Conservation (phyloP, 306 rosid genomes). For the Coriaria nepalensis region DNA sequence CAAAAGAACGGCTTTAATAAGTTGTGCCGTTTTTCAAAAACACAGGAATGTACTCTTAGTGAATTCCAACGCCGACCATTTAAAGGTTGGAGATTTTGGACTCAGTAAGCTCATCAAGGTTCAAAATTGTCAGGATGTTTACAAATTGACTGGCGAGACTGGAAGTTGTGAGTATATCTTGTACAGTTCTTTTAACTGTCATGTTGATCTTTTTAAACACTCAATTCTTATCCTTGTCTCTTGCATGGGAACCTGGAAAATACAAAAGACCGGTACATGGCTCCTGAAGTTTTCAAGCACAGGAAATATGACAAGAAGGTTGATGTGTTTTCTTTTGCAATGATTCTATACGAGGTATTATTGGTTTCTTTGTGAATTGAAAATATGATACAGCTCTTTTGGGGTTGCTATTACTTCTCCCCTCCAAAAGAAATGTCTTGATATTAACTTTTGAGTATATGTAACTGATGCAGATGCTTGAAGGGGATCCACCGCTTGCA, state of each 20-base stretch:
- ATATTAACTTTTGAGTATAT: slow-evolving; percentile 15
- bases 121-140: slow-evolving; percentile 82
- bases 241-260: slow-evolving; percentile 13
- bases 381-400: slow-evolving; percentile 4
- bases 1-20: no score
- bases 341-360: slow-evolving; percentile 88
- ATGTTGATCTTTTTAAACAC: slow-evolving; percentile 1
- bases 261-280: slow-evolving; percentile 80
- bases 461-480: slow-evolving; percentile 69
- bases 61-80: slow-evolving; percentile 89
- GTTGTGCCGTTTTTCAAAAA: slow-evolving; percentile 7
- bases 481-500: slow-evolving; percentile 79
- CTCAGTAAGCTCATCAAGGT: slow-evolving; percentile 93
- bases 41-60: slow-evolving; percentile 92
- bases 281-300: slow-evolving; percentile 93
- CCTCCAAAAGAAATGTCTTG: background rate
- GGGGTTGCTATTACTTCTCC: no score
- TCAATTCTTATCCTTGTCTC: slow-evolving; percentile 6
- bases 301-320: slow-evolving; percentile 83
- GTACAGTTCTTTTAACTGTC: slow-evolving; percentile 10
- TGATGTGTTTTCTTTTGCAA: slow-evolving; percentile 87
- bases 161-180: slow-evolving; percentile 81
- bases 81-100: slow-evolving; percentile 97
- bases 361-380: slow-evolving; percentile 5
- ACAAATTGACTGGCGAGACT: slow-evolving; percentile 99